These are phyloP conservation scores for Heliocybe sulcata DNA, from an alignment of 1,284 basidiomycete species.

Conservation along the genomic window DNA sequence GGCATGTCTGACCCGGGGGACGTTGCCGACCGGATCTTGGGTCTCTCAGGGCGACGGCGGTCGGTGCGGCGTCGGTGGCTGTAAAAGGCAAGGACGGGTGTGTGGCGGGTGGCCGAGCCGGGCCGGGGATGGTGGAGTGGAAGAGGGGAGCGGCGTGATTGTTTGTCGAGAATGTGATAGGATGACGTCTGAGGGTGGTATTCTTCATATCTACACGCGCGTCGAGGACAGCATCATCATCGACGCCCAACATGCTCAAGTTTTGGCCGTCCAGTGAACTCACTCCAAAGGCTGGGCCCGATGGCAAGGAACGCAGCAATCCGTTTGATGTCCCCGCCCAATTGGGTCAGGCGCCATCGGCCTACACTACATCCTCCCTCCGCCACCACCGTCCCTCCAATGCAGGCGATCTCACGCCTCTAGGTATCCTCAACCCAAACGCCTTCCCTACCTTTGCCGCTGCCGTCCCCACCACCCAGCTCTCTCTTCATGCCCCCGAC, in stretches of 20 bases:
- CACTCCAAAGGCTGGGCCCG: neutral
- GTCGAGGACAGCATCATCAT: neutral
- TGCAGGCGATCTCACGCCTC: slow-evolving; percentile 15
- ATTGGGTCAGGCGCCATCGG: neutral
- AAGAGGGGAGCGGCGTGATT: too few species aligned
- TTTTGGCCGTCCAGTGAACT: slow-evolving; percentile 2
- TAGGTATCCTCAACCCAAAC: slow-evolving; percentile 30
- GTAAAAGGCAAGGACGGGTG: neutral
- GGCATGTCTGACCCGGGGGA: neutral
- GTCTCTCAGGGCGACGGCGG: too few species aligned
- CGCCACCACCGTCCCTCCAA: neutral
- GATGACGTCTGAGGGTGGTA: too few species aligned
- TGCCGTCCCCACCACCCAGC: slow-evolving; percentile 63
- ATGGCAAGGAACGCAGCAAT: slow-evolving; percentile 2
- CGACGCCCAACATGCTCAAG: slow-evolving; percentile 1
- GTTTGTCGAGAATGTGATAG: too few species aligned
- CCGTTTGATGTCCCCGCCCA: neutral
- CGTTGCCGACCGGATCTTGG: too few species aligned
- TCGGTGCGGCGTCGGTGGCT: too few species aligned
- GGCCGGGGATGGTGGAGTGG: too few species aligned
- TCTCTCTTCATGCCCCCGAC: slow-evolving; percentile 74
- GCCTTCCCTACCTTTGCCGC: slow-evolving; percentile 33
- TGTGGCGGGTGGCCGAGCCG: neutral
- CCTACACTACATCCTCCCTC: neutral
- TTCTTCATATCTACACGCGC: neutral